These are phyloP conservation scores for Starmerella powellii DNA, from an alignment of 805 yeast species.

Conservation along the genomic window DNA sequence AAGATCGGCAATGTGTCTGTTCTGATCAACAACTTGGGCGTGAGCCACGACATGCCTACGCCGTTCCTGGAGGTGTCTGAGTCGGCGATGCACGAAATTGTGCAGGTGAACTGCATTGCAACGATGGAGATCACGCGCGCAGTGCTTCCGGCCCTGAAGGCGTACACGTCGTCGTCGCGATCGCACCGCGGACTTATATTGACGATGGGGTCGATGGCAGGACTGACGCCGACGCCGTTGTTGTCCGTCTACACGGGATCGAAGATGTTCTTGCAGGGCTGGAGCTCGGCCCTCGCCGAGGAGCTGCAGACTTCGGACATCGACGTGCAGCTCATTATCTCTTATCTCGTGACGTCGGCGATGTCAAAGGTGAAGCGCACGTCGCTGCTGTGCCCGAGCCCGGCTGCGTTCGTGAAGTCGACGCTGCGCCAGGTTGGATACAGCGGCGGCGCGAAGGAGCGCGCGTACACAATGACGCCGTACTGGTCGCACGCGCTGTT, in stretches of 20 bases:
- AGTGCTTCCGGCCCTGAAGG: conserved; percentile 58
- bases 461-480: conserved; percentile 78
- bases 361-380: conserved; percentile 87
- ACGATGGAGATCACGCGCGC: conserved; percentile 73
- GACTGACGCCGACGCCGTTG: conserved; percentile 81
- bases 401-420: conserved; percentile 65
- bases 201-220: conserved; percentile 96
- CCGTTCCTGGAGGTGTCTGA: conserved; percentile 74
- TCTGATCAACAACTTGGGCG: conserved; percentile 86
- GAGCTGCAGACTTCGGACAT: conserved; percentile 58
- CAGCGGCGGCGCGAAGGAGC: conserved; percentile 84
- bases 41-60: conserved; percentile 87
- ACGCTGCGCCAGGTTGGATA: conserved; percentile 62
- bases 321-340: conserved; percentile 75
- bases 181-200: conserved; percentile 52
- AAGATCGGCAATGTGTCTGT: conserved; percentile 49
- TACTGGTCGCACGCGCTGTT: conserved; percentile 87
- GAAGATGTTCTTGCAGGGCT: conserved; percentile 83
- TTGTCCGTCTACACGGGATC: conserved; percentile 93
- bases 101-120: conserved; percentile 74
- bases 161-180: conserved; percentile 36
- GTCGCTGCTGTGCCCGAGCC: conserved; percentile 66
- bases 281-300: conserved; percentile 83
- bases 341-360: conserved; percentile 85
- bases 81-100: conserved; percentile 63